Conservation (phyloP, 345 rosid genomes). For the Adansonia digitata region DNA sequence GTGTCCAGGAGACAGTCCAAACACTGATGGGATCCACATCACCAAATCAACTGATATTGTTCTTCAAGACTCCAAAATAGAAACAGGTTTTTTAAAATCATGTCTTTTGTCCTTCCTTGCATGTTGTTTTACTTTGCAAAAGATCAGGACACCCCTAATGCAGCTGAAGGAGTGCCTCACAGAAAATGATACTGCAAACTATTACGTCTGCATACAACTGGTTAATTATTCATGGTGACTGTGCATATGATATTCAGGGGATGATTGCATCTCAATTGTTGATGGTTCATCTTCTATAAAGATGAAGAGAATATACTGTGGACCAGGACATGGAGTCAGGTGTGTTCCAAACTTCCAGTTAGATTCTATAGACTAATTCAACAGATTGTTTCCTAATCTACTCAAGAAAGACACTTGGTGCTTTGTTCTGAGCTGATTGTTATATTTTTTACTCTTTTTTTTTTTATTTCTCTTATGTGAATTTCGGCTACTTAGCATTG, state of each 20-base stretch:
- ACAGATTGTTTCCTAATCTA: not conserved
- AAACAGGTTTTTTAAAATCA: conserved; percentile 66
- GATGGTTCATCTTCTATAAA: conserved; percentile 66
- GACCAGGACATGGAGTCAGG: conserved; percentile 99
- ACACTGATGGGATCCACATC: conserved; percentile 94
- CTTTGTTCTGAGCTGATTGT: conserved; percentile 1
- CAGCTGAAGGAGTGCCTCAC: not conserved
- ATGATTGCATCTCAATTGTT: conserved; percentile 91
- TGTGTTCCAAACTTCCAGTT: conserved; percentile 17
- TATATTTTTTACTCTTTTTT: not conserved
- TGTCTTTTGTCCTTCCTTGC: not conserved
- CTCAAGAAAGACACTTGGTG: not conserved
- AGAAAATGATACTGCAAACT: not conserved
- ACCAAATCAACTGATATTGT: conserved; percentile 69
- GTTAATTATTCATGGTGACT: conserved; percentile 10
- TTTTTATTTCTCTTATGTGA: conserved; percentile 3
- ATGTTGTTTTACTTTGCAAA: not conserved
- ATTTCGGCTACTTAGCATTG: conserved; percentile 46
- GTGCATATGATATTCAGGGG: conserved; percentile 48
- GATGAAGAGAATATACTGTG: conserved; percentile 84
- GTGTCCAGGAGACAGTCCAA: conserved; percentile 90
- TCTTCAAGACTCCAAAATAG: conserved; percentile 82
- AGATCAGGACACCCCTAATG: not conserved
- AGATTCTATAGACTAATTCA: not conserved
- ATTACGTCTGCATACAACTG: conserved; percentile 1